These are phyloP conservation scores for Tulasnella sp. DNA, from an alignment of 768 basidiomycete genomes.

Conservation along the genomic window DNA sequence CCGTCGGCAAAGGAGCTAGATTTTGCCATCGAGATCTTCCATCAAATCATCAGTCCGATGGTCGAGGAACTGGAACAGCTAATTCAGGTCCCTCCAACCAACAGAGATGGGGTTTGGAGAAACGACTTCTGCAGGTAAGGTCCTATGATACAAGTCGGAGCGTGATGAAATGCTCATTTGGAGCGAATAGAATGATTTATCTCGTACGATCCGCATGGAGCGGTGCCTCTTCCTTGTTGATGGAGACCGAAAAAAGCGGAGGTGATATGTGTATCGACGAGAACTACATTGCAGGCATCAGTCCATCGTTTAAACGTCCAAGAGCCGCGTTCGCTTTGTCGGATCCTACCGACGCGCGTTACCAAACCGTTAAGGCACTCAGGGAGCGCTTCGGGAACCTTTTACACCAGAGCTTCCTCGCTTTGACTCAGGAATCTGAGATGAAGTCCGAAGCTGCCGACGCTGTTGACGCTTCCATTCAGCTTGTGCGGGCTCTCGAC, in stretches of 20 bases:
- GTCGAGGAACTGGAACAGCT: slow-evolving; percentile 57
- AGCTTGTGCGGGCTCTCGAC: slow-evolving; percentile 61
- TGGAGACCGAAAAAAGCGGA: slow-evolving; percentile 38
- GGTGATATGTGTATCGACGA: slow-evolving; percentile 50
- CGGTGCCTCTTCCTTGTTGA: slow-evolving; percentile 60
- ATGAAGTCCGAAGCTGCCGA: slow-evolving; percentile 43
- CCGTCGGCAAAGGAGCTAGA: slow-evolving; percentile 60
- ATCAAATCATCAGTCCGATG: slow-evolving; percentile 51
- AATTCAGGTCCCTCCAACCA: slow-evolving; percentile 36
- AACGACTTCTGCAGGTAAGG: slow-evolving; percentile 77
- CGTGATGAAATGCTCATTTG: background rate
- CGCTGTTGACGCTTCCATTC: slow-evolving; percentile 75
- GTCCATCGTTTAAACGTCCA: slow-evolving; percentile 54
- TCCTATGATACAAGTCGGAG: background rate
- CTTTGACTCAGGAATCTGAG: slow-evolving; percentile 47
- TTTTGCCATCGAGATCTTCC: slow-evolving; percentile 69
- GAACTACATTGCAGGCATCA: slow-evolving; percentile 55
- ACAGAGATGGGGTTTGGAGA: slow-evolving; percentile 54
- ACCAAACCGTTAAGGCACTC: slow-evolving; percentile 47
- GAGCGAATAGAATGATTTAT: slow-evolving; percentile 54
- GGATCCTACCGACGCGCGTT: slow-evolving; percentile 62
- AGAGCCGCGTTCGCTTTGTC: slow-evolving; percentile 64
- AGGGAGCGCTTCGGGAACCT: slow-evolving; percentile 56
- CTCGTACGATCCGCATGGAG: slow-evolving; percentile 65
- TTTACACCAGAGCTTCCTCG: slow-evolving; percentile 52